These are phyloP conservation scores for Globisporangium radiosum DNA, from an alignment of 352 stramenopile species.

Conservation along the genomic window DNA sequence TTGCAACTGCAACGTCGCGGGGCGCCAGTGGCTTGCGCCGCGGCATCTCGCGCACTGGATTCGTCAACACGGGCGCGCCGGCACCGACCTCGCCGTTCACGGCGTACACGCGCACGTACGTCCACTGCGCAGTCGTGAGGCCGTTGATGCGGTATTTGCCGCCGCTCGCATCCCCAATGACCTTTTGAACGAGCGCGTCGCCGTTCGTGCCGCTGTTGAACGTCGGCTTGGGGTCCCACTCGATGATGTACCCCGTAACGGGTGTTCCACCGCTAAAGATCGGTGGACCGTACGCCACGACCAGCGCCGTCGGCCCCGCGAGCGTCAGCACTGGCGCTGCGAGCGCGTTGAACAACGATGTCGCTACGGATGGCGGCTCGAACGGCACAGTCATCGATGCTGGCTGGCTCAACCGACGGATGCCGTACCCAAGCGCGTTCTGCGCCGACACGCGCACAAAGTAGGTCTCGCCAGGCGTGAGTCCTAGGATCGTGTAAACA, in stretches of 20 bases:
- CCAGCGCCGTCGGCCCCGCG: conserved; percentile 54
- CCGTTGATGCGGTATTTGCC: conserved; percentile 41
- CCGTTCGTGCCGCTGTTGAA: conserved; percentile 74
- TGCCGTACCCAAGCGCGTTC: conserved; percentile 56
- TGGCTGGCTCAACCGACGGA: conserved; percentile 50
- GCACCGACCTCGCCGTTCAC: conserved; percentile 52
- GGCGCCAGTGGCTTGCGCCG: conserved; percentile 41
- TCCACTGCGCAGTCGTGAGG: conserved; percentile 37
- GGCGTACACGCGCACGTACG: conserved; percentile 68
- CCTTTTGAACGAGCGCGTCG: conserved; percentile 37
- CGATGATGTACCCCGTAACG: conserved; percentile 87
- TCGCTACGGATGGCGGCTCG: conserved; percentile 37
- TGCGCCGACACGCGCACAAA: conserved; percentile 66
- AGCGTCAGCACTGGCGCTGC: conserved; percentile 62
- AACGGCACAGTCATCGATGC: conserved; percentile 57
- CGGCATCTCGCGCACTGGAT: conserved; percentile 55
- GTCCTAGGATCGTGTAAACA: conserved; percentile 43
- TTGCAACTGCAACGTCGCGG: conserved; percentile 26
- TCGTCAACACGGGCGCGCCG: conserved; percentile 31
- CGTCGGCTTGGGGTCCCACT: conserved; percentile 76
- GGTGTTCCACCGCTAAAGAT: conserved; percentile 81
- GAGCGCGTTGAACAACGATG: conserved; percentile 55
- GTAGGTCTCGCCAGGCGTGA: conserved; percentile 55
- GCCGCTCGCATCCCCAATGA: conserved; percentile 17
- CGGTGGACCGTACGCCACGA: conserved; percentile 75